Evolutionary conservation across 192 early-diverging fungal genomes (phyloP).

Genomic region (Umbelopsis isabellina): DNA sequence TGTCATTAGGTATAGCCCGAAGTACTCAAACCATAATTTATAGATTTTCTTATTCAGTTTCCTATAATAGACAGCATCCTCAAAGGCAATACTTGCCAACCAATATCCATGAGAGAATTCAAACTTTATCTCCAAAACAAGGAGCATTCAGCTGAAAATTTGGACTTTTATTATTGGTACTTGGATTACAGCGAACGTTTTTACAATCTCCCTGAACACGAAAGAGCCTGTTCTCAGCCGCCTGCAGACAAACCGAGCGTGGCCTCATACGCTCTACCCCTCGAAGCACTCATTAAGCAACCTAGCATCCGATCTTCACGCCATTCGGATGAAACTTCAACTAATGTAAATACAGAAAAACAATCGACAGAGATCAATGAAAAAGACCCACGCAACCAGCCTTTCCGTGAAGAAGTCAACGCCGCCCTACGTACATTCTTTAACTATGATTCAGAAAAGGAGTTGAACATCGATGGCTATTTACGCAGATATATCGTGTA

Average conservation of each 20-base stretch:
- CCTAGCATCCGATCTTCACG: neutral
- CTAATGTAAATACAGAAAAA: neutral
- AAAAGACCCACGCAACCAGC: constrained; percentile 27
- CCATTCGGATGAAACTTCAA: neutral
- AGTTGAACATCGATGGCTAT: constrained; percentile 30
- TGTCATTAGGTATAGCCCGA: constrained; percentile 22
- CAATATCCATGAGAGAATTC: constrained; percentile 36
- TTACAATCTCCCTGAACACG: constrained; percentile 20
- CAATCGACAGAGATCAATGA: neutral
- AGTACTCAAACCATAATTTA: neutral
- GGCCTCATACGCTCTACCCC: constrained; percentile 9
- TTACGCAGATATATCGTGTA: constrained; percentile 23
- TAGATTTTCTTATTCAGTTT: neutral
- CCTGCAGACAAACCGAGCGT: constrained; percentile 25
- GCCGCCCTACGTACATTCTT: constrained; percentile 33
- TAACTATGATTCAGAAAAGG: constrained; percentile 32
- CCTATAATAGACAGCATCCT: constrained; percentile 25
- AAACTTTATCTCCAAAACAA: constrained; percentile 28
- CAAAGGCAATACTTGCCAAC: constrained; percentile 32
- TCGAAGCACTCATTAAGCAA: constrained; percentile 20
- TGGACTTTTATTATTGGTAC: constrained; percentile 37
- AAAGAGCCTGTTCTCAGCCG: constrained; percentile 22
- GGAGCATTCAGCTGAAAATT: constrained; percentile 38
- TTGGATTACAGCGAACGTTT: constrained; percentile 29
- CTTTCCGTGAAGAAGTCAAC: constrained; percentile 35